phyloP scores from a whole-genome alignment of 805 yeast genomes.

The Yarrowia sp. region DNA sequence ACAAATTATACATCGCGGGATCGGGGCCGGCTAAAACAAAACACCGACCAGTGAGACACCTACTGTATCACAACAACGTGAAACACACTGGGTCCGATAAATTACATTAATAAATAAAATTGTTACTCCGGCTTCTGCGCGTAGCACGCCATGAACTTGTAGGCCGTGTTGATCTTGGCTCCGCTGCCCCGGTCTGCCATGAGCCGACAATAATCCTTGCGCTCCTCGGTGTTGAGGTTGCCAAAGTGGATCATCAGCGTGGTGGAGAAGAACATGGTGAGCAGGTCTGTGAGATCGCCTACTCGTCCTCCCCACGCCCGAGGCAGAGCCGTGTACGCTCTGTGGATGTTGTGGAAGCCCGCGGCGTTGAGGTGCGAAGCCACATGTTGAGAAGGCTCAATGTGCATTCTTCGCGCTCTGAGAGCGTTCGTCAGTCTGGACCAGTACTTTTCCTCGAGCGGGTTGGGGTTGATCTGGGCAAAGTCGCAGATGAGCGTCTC shows the following conservation, averaged over 20 bases:
- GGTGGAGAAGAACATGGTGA: conserved; percentile 35
- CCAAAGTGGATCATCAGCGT: conserved; percentile 41
- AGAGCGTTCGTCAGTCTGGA: conserved; percentile 26
- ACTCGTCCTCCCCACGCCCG: conserved; percentile 39
- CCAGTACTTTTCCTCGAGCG: conserved; percentile 18
- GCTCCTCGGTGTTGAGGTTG: conserved; percentile 31
- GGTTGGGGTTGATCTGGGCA: conserved; percentile 22
- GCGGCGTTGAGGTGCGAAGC: conserved; percentile 30
- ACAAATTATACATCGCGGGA: no score
- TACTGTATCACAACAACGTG: background rate
- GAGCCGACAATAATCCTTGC: conserved; percentile 20
- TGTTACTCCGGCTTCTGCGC: conserved; percentile 17
- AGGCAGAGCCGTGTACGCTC: conserved; percentile 36
- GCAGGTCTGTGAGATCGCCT: conserved; percentile 37
- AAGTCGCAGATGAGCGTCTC: conserved; percentile 36
- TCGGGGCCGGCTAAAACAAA: no score
- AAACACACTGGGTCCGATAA: background rate
- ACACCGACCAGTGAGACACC: no score
- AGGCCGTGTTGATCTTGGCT: background rate
- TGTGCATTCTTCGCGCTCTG: conserved; percentile 18
- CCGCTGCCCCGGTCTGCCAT: conserved; percentile 7
- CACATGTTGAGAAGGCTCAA: conserved; percentile 26
- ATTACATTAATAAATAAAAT: background rate
- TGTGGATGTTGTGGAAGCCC: conserved; percentile 35
- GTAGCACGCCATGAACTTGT: conserved; percentile 20